Evolutionary conservation across 495 filamentous ascomycete species (phyloP), one percentile per base, ranked within the genome.

Genomic region (Podospora fimiseda): DNA sequence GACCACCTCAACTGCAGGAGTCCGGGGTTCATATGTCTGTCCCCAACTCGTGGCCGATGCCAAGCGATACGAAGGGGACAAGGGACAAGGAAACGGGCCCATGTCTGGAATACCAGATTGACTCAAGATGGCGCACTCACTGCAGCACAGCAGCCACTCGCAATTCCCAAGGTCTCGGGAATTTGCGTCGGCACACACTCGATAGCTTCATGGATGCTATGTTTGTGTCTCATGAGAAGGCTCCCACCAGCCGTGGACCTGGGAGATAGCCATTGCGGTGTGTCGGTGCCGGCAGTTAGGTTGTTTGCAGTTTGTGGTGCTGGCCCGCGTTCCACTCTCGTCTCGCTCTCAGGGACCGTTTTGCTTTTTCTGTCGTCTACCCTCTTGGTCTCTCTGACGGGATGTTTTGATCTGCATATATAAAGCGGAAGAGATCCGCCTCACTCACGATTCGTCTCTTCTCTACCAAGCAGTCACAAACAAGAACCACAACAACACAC

Each of bases 81-180:
- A 45, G 11, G 15, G 38, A 33, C 43, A 48, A 50, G 36, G 43
- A 49, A 36, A 18, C 47, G 30, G 54, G 45, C 41, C 58, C 55
- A 53, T 59, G 48, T 56, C 58, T 60, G 63, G 60, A 58, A 57
- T 57, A 68, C 65, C 53, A 68, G 65, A 68, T 66, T 60, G 60
- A 58, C 55, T 61, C 58, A 59, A 63, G 63, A 66, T 68, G 56
- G 56, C 60, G 65, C 56, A 64, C 57, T 38, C 42, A 23, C 47
- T 23, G 59, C 46, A 45, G 44, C 62, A 67, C 62, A 53, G 54
- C 65, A 61, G 56, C 14, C 16, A 37, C 53, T 43, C 49, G 51
- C 53, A 59, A 62, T 59, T 46, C 48, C 50, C 48, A 43, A 30
- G 45, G 64, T 67, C 62, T 65, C 61, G 61, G 61, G 42, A 59